Base-by-base conservation (phyloP, 129 eudicot species). In the Centella asiatica region DNA sequence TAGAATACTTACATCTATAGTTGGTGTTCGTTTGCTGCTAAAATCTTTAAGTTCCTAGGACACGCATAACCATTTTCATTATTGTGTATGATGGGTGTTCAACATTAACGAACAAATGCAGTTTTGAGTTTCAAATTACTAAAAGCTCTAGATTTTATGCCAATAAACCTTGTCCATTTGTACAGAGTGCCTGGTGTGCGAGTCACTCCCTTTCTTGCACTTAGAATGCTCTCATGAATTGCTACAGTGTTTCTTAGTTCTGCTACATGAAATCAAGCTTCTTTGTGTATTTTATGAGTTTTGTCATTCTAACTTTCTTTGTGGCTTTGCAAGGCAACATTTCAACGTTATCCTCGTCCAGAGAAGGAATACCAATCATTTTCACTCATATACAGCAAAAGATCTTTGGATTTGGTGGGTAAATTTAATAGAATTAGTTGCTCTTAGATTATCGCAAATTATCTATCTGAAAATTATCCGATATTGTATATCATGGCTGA, bases 291-390 rank as follows among this genome's bases (percentile, higher is more conserved):
- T 57, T 2, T 7, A 9, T 40, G n/a, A 32, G 2, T 33, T 10
- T 57, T 34, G 4, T 5, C 17, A 1, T 19, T 3, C 29, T 19
- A 20, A 33, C 9, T 10, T 22, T 10, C 28, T 64, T 69, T 54
- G 11, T 69, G 36, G 29, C 60, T 40, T 66, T 72, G 67, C 74
- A 85, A n/a, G 94, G 84, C 80, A 61, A 68, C 62, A 49, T 85
- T 85, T 69, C 84, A 74, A 72, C 53, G 94, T 49, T 75, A 77
- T 69, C 87, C 94, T 64, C 87, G 75, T 22, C 94, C 87, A 10
- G 87, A 85, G 67, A 85, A 81, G 80, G 94, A 85, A 57, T 72
- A 78, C 54, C 87, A 81, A 48, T 85, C 94, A 69, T 85, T 85
- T 78, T 85, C 94, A 49, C 85, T 85, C 70, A 48, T 81, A 64